These are phyloP conservation scores for Cladosporium phlei DNA, from an alignment of 2,329 filamentous ascomycete genomes.

Conservation along the genomic window DNA sequence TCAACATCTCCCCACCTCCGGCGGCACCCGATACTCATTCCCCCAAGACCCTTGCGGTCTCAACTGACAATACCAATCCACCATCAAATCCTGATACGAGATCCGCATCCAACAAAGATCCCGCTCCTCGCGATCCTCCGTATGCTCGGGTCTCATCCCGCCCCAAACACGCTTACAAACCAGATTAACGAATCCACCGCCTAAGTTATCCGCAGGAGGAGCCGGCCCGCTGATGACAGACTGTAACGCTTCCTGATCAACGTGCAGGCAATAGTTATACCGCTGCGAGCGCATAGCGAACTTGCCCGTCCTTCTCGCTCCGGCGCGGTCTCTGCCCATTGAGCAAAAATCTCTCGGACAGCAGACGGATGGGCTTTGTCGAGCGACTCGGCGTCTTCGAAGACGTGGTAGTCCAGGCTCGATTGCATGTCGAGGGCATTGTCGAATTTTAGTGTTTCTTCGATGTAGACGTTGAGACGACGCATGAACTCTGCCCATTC, in stretches of 20 bases:
- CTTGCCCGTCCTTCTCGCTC: constrained; percentile 14
- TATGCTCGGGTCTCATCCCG: constrained; percentile 11
- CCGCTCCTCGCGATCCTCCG: not conserved
- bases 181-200: constrained; percentile 9
- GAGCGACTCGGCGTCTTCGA: constrained; percentile 14
- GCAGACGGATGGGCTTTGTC: constrained; percentile 6
- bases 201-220: constrained; percentile 4
- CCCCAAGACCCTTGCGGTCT: constrained; percentile 10
- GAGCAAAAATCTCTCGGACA: constrained; percentile 16
- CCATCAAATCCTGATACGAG: constrained; percentile 8
- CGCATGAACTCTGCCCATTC: constrained; percentile 16
- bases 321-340: constrained; percentile 11
- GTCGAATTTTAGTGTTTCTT: constrained; percentile 2
- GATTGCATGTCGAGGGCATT: constrained; percentile 16
- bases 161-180: constrained; percentile 1
- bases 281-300: constrained; percentile 9
- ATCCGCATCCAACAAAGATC: constrained; percentile 14
- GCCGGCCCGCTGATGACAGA: constrained; percentile 10
- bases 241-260: constrained; percentile 16
- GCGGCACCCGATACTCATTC: constrained; percentile 6
- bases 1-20: constrained; percentile 1
- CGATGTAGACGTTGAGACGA: constrained; percentile 11
- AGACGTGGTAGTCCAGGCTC: constrained; percentile 12
- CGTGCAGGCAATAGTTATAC: constrained; percentile 17
- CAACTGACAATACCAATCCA: constrained; percentile 8